Conservation (phyloP, 345 rosid genomes). For the Arabidopsis suecica region DNA sequence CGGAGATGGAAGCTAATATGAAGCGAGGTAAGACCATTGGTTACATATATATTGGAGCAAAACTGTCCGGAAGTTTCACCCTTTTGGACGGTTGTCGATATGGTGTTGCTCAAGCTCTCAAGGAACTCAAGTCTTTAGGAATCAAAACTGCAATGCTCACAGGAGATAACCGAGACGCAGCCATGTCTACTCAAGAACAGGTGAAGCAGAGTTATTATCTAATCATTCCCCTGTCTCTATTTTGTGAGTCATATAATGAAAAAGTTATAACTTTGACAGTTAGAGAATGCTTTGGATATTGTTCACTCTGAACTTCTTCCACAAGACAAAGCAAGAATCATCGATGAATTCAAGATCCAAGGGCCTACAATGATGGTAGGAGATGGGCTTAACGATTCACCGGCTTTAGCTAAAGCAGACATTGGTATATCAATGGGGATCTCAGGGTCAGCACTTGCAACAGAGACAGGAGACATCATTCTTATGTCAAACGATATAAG, state of each 20-base stretch:
- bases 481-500: slow-evolving; percentile 84
- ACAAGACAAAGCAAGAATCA: slow-evolving; percentile 65
- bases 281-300: slow-evolving; percentile 57
- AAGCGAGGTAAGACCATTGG: slow-evolving; percentile 63
- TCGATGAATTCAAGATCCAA: slow-evolving; percentile 49
- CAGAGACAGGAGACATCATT: slow-evolving; percentile 80
- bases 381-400: slow-evolving; percentile 90
- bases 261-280: slow-evolving; percentile 47
- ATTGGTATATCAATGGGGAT: slow-evolving; percentile 94
- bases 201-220: slow-evolving; percentile 41
- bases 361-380: slow-evolving; percentile 89
- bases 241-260: slow-evolving; percentile 1
- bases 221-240: neutral
- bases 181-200: slow-evolving; percentile 74
- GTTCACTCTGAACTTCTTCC: slow-evolving; percentile 80
- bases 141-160: slow-evolving; percentile 82
- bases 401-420: slow-evolving; percentile 82
- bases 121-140: slow-evolving; percentile 55
- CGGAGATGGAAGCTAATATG: slow-evolving; percentile 38
- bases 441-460: slow-evolving; percentile 89
- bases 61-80: slow-evolving; percentile 57
- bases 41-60: slow-evolving; percentile 56
- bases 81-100: slow-evolving; percentile 76
- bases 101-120: slow-evolving; percentile 68
- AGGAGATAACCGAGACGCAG: slow-evolving; percentile 71